These are phyloP conservation scores for Pseudovirgaria hyperparasitica DNA, from an alignment of 2,329 filamentous ascomycete genomes.

Conservation along the genomic window DNA sequence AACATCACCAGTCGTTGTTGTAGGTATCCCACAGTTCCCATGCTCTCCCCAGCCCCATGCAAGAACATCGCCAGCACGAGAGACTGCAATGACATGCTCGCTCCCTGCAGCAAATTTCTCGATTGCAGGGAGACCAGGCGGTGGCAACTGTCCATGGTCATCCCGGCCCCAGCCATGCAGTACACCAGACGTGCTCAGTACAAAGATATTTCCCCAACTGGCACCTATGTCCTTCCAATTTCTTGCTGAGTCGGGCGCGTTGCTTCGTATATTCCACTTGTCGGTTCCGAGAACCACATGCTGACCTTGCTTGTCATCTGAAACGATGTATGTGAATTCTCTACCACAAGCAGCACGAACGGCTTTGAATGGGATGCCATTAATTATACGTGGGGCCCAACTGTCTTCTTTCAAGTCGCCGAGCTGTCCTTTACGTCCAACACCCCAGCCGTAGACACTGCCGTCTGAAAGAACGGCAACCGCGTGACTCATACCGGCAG, in stretches of 20 bases:
- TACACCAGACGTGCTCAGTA: constrained; percentile 48
- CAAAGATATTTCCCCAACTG: constrained; percentile 72
- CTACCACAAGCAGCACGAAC: constrained; percentile 62
- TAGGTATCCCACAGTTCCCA: constrained; percentile 74
- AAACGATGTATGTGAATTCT: constrained; percentile 69
- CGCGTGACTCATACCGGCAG: constrained; percentile 67
- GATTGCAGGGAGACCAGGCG: constrained; percentile 45
- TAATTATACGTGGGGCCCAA: constrained; percentile 8
- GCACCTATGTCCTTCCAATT: constrained; percentile 59
- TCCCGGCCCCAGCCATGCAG: constrained; percentile 70
- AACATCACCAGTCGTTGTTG: constrained; percentile 43
- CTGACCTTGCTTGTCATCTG: constrained; percentile 40
- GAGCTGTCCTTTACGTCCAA: constrained; percentile 72
- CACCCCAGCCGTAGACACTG: constrained; percentile 78
- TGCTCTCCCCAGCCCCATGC: constrained; percentile 98
- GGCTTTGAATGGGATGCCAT: constrained; percentile 49
- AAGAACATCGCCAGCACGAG: constrained; percentile 52
- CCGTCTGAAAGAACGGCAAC: constrained; percentile 63
- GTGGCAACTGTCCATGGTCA: constrained; percentile 71
- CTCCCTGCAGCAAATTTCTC: constrained; percentile 67
- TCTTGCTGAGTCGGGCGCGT: constrained; percentile 39
- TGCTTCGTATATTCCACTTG: constrained; percentile 54
- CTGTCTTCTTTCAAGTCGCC: constrained; percentile 42
- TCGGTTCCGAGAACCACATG: constrained; percentile 59
- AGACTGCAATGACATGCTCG: constrained; percentile 72